Conservation (phyloP, 106 monocot species). For the Allium sativum region DNA sequence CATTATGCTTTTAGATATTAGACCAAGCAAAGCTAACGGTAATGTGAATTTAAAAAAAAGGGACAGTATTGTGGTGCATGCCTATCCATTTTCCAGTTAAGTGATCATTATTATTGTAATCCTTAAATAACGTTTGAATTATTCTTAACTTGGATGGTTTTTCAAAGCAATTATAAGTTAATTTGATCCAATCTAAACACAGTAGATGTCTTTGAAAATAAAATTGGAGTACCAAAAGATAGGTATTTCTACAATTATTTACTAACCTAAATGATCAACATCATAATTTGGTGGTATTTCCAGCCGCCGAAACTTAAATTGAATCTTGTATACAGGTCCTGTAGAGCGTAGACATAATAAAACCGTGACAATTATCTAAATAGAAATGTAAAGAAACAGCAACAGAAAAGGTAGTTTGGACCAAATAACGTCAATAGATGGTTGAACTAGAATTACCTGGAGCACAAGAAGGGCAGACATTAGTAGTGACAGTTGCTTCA, state of each 20-base stretch:
- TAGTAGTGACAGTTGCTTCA: conserved; percentile 78
- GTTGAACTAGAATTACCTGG: conserved; percentile 47
- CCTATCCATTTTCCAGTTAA: too few species aligned
- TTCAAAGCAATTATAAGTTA: too few species aligned
- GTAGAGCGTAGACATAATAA: conserved; percentile 5
- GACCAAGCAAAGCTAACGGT: neutral
- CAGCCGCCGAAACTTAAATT: conserved; percentile 82
- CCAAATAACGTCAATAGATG: neutral
- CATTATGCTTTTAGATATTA: neutral
- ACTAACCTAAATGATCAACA: conserved; percentile 75
- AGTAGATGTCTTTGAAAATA: neutral
- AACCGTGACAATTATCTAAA: neutral
- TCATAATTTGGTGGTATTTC: conserved; percentile 96
- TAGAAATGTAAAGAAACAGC: neutral
- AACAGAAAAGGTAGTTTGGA: neutral
- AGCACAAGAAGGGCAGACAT: conserved; percentile 60
- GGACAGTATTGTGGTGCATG: neutral
- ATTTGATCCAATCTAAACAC: neutral
- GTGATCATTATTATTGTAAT: too few species aligned
- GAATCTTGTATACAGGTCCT: conserved; percentile 81
- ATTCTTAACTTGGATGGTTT: too few species aligned
- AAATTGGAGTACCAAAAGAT: neutral
- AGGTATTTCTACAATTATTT: neutral
- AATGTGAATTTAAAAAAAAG: too few species aligned
- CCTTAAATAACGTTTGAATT: too few species aligned